These are phyloP conservation scores for Groenewaldozyma tartarivorans DNA, from an alignment of 805 yeast genomes.

Conservation along the genomic window DNA sequence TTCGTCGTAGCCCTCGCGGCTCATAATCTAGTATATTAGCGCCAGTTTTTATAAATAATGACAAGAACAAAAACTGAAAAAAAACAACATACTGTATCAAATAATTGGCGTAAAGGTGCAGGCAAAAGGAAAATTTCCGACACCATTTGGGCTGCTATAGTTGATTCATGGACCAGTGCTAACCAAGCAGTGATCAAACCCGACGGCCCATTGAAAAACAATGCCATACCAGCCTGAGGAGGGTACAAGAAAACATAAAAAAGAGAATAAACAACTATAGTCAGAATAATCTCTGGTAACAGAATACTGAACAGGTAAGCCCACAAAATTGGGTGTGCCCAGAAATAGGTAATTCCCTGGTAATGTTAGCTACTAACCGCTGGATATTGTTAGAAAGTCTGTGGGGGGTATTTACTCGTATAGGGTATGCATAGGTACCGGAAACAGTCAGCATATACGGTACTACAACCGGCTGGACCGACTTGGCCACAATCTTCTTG, in stretches of 20 bases:
- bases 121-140: conserved; percentile 39
- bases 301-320: conserved; percentile 35
- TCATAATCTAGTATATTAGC: conserved; percentile 23
- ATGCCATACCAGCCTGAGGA: conserved; percentile 32
- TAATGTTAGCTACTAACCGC: too few relatives aligned
- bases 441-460: conserved; percentile 19
- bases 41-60: too few relatives aligned
- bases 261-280: conserved; percentile 28
- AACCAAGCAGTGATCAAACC: conserved; percentile 40
- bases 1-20: conserved; percentile 37
- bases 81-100: conserved; percentile 33
- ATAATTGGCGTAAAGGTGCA: conserved; percentile 36
- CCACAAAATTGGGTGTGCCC: conserved; percentile 36
- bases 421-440: conserved; percentile 26
- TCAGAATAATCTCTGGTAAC: conserved; percentile 37
- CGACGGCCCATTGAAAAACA: conserved; percentile 41
- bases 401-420: conserved; percentile 17
- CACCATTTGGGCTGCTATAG: conserved; percentile 34
- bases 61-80: too few relatives aligned
- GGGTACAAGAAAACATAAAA: conserved; percentile 37
- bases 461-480: conserved; percentile 17
- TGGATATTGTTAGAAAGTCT: too few relatives aligned
- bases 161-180: conserved; percentile 35
- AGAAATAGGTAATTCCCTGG: conserved; percentile 35
- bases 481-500: conserved; percentile 3